Evolutionary conservation across 371 early-diverging fungal species (phyloP).

Genomic region (Mortierella sp.): DNA sequence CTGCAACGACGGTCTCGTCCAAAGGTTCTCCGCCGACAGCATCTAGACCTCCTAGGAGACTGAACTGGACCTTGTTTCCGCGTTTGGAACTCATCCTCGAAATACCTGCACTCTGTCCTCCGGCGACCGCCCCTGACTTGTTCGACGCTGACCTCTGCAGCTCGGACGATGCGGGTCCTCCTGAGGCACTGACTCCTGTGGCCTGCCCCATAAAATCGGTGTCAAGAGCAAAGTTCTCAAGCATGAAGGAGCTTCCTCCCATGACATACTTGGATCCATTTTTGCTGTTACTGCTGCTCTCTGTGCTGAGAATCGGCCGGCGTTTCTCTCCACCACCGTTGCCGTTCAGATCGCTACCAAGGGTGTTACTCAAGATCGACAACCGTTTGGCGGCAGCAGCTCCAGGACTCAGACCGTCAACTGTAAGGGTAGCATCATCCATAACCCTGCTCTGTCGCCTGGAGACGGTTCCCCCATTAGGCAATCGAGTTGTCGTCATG

Average conservation of each 20-base stretch:
- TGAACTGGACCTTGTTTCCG: slow-evolving; percentile 35
- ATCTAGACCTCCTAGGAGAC: background rate
- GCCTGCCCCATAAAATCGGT: slow-evolving; percentile 20
- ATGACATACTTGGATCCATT: slow-evolving; percentile 11
- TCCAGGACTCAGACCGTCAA: background rate
- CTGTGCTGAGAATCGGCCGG: background rate
- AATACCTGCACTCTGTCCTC: background rate
- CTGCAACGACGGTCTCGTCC: slow-evolving; percentile 35
- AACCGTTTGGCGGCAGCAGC: slow-evolving; percentile 10
- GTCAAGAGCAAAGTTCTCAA: slow-evolving; percentile 33
- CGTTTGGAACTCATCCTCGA: slow-evolving; percentile 29
- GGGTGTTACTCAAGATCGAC: slow-evolving; percentile 13
- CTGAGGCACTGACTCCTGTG: background rate
- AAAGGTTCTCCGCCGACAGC: background rate
- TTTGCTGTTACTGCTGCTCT: background rate
- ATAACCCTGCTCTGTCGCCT: slow-evolving; percentile 28
- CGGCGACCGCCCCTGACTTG: slow-evolving; percentile 3
- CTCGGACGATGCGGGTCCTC: background rate
- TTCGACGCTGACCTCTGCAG: slow-evolving; percentile 8
- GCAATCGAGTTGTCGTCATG: slow-evolving; percentile 9
- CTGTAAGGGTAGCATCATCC: background rate
- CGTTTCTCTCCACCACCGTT: background rate
- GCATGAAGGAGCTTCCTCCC: slow-evolving; percentile 16
- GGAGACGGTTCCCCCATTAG: slow-evolving; percentile 16
- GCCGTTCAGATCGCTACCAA: background rate